These are phyloP conservation scores for Keithomyces neogunnii DNA, from an alignment of 2,329 filamentous ascomycete genomes.

Conservation along the genomic window DNA sequence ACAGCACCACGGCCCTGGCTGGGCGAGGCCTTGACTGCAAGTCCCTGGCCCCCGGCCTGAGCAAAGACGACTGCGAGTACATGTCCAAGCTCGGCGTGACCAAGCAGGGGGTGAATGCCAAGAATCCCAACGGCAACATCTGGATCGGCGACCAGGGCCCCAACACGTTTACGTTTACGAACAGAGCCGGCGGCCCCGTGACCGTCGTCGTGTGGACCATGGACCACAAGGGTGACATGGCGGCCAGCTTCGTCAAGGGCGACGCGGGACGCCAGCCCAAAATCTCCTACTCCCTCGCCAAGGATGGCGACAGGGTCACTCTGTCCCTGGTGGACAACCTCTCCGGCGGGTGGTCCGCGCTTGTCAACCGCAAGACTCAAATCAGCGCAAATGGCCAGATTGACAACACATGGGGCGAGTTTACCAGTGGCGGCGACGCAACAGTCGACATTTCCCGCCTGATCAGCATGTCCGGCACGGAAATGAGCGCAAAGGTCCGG, in stretches of 20 bases:
- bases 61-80: neutral
- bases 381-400: slow-evolving; percentile 26
- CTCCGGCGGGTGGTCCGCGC: slow-evolving; percentile 30
- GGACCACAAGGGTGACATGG: slow-evolving; percentile 8
- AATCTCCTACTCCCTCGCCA: slow-evolving; percentile 29
- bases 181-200: slow-evolving; percentile 14
- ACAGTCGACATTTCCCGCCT: slow-evolving; percentile 34
- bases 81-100: neutral
- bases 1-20: neutral
- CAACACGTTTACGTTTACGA: slow-evolving; percentile 20
- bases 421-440: slow-evolving; percentile 27
- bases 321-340: slow-evolving; percentile 28
- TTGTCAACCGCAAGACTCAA: slow-evolving; percentile 19
- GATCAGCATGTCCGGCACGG: slow-evolving; percentile 32
- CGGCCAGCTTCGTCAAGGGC: slow-evolving; percentile 20
- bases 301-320: slow-evolving; percentile 21
- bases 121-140: slow-evolving; percentile 9
- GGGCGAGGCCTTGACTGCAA: neutral
- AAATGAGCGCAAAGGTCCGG: slow-evolving; percentile 23
- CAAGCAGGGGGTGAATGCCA: neutral
- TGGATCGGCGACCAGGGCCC: slow-evolving; percentile 21
- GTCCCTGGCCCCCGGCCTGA: neutral
- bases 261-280: slow-evolving; percentile 10
- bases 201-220: slow-evolving; percentile 13
- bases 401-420: slow-evolving; percentile 35